Percentiles rank a stretch among this genome's conserved stretches.
Conservation (phyloP, 2,329 filamentous ascomycete species). For the Neopestalotiopsis clavispora region DNA sequence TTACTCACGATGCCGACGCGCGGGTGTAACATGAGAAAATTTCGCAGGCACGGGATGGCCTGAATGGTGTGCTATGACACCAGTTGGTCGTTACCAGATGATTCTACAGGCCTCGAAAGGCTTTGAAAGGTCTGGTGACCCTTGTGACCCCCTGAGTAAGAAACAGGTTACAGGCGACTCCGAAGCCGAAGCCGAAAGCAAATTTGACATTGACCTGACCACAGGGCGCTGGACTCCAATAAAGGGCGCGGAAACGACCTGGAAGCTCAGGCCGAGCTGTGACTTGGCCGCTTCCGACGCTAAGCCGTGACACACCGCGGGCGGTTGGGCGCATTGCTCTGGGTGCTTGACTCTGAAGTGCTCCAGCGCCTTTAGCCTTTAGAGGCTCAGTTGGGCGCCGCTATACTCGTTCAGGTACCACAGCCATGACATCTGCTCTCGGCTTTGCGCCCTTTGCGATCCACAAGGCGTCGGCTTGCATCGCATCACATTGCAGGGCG, state of each 20-base stretch:
- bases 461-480: slow-evolving; percentile 16
- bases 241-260: neutral
- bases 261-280: neutral
- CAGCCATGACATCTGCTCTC: neutral
- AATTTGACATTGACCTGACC: neutral
- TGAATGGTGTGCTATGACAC: neutral
- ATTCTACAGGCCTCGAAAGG: neutral
- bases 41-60: neutral
- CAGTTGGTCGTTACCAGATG: neutral
- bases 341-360: neutral
- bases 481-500: slow-evolving; percentile 11
- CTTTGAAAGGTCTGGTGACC: neutral
- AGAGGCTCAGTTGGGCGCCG: neutral
- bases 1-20: neutral
- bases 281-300: neutral
- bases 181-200: neutral
- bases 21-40: neutral
- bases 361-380: neutral
- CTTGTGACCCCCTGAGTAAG: neutral
- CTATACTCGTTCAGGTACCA: neutral
- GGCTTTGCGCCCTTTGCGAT: slow-evolving; percentile 1
- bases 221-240: no score
- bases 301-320: neutral
- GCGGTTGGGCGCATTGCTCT: neutral
- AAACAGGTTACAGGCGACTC: neutral